Percentiles rank a stretch among this genome's conserved stretches.
These are phyloP conservation scores for Cucurbita maxima DNA, from an alignment of 306 rosid species.

Conservation along the genomic window DNA sequence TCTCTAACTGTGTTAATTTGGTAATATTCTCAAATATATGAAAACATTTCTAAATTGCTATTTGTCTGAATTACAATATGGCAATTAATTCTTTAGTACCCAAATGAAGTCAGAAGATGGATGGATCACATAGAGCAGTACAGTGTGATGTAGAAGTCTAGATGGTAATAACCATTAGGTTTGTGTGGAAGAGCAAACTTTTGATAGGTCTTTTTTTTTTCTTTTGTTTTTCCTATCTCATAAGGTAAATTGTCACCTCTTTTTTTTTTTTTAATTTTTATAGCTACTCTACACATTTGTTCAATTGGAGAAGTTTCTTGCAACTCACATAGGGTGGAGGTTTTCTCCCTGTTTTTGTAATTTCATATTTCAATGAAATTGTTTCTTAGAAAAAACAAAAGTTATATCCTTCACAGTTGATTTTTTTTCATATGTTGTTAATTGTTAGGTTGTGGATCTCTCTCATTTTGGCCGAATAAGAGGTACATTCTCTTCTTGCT, in stretches of 20 bases:
- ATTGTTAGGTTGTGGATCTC: conserved; percentile 75
- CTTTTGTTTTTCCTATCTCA: not conserved
- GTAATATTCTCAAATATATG: not conserved
- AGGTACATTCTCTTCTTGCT: conserved; percentile 33
- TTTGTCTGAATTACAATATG: not conserved
- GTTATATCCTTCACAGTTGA: not conserved
- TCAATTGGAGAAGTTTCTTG: not conserved
- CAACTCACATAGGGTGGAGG: not conserved
- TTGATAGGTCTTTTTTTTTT: not conserved
- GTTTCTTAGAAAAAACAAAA: not conserved
- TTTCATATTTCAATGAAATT: not conserved
- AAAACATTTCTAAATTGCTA: not conserved
- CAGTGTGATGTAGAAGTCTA: not conserved
- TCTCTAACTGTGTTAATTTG: not conserved
- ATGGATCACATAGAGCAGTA: not conserved
- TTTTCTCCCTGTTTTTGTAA: not conserved
- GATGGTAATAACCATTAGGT: not conserved
- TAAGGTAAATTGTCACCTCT: not conserved
- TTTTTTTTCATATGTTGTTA: not conserved
- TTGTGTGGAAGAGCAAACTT: not conserved
- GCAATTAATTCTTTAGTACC: not conserved
- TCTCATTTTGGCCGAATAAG: conserved; percentile 90
- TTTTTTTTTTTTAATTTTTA: not conserved
- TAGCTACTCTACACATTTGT: not conserved
- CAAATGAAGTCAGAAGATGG: not conserved